phyloP scores from a whole-genome alignment of 306 rosid species.

The Oxytropis ochrocephala region DNA sequence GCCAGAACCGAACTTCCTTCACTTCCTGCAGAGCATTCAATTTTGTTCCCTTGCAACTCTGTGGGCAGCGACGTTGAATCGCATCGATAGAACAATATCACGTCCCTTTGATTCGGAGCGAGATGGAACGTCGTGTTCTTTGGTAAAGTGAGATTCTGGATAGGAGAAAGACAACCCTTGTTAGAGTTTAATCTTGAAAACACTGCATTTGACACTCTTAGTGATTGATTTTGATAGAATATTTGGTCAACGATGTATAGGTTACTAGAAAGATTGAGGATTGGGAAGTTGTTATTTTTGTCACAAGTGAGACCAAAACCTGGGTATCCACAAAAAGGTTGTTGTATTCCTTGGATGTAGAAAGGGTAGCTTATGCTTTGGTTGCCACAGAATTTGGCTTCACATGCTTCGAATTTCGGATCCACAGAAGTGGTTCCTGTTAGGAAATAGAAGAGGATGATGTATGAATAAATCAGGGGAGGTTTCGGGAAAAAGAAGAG shows the following conservation, averaged over 20 bases:
- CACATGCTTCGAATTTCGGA: conserved; percentile 26
- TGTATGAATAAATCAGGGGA: too few relatives aligned
- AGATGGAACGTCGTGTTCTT: not conserved
- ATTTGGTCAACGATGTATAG: conserved; percentile 23
- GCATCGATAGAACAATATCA: too few relatives aligned
- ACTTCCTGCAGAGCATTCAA: too few relatives aligned
- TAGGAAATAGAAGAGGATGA: too few relatives aligned
- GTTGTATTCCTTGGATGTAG: conserved; percentile 21
- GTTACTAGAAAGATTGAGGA: conserved; percentile 21
- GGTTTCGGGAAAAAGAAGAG: too few relatives aligned
- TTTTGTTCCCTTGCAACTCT: too few relatives aligned
- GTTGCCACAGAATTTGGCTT: too few relatives aligned
- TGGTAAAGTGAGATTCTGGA: conserved; percentile 6
- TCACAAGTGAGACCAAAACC: conserved; percentile 43
- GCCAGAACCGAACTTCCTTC: too few relatives aligned
- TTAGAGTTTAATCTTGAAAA: not conserved
- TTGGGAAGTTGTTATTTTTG: conserved; percentile 16
- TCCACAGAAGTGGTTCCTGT: conserved; percentile 5
- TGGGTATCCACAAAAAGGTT: conserved; percentile 44
- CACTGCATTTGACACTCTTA: conserved; percentile 33
- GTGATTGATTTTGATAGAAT: conserved; percentile 20
- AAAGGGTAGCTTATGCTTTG: conserved; percentile 56
- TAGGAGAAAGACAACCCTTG: conserved; percentile 4
- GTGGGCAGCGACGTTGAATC: too few relatives aligned
- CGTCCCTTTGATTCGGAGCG: not conserved